phyloP scores from a whole-genome alignment of 1,139 yeast species.

The Suhomyces anneliseae region DNA sequence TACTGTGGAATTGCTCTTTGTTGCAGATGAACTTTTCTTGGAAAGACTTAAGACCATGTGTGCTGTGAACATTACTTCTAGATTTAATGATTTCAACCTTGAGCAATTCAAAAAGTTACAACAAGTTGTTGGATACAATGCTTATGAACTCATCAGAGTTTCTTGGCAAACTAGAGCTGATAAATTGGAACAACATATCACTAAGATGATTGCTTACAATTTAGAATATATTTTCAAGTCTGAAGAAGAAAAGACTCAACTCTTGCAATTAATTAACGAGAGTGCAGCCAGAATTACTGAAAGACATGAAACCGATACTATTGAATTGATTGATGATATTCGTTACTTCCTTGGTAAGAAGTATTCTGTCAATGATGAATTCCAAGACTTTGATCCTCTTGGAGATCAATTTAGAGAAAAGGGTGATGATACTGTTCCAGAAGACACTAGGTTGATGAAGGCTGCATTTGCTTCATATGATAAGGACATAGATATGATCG shows the following conservation, averaged over 20 bases:
- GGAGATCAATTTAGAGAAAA: constrained; percentile 7
- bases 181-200: constrained; percentile 62
- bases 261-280: constrained; percentile 29
- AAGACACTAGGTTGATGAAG: constrained; percentile 33
- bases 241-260: constrained; percentile 23
- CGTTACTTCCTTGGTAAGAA: constrained; percentile 60
- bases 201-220: constrained; percentile 56
- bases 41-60: constrained; percentile 68
- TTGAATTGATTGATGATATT: constrained; percentile 76
- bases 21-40: constrained; percentile 62
- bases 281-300: constrained; percentile 59
- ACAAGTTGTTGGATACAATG: constrained; percentile 31
- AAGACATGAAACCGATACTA: constrained; percentile 75
- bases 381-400: constrained; percentile 30
- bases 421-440: constrained; percentile 15
- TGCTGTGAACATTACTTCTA: constrained; percentile 56
- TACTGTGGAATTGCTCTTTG: constrained; percentile 55
- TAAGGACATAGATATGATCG: constrained; percentile 44
- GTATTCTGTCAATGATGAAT: constrained; percentile 36
- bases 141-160: constrained; percentile 58
- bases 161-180: constrained; percentile 71
- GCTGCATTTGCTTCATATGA: constrained; percentile 28
- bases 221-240: constrained; percentile 38
- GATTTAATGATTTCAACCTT: constrained; percentile 21
- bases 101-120: constrained; percentile 22